Conservation (phyloP, 306 rosid species). For the Casuarina glauca region DNA sequence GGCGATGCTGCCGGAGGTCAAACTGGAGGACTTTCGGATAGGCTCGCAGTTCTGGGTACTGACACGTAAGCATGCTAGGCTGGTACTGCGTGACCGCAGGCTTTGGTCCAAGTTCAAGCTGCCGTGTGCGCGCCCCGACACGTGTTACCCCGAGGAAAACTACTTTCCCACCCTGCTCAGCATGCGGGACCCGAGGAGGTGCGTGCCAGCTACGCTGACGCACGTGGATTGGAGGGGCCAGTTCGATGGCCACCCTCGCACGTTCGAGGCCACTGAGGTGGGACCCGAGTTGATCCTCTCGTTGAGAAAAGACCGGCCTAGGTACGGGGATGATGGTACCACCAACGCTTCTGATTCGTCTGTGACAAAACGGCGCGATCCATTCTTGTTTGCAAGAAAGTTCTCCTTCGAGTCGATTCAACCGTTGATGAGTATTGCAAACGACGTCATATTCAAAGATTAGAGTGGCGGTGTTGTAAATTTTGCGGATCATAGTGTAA, state of each 20-base stretch:
- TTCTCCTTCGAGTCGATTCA: conserved; percentile 39
- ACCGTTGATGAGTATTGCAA: conserved; percentile 53
- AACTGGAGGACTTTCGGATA: conserved; percentile 52
- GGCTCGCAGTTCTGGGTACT: conserved; percentile 79
- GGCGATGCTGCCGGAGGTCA: conserved; percentile 63
- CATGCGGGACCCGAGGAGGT: conserved; percentile 51
- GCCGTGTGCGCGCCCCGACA: conserved; percentile 45
- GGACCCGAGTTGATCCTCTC: conserved; percentile 36
- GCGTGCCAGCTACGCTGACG: conserved; percentile 70
- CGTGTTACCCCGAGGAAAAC: conserved; percentile 72
- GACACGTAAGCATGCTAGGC: conserved; percentile 71
- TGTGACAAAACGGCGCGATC: conserved; percentile 28
- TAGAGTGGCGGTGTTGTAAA: conserved; percentile 23
- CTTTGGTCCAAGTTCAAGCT: conserved; percentile 57
- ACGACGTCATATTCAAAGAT: conserved; percentile 47
- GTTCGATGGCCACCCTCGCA: conserved; percentile 60
- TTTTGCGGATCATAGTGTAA: conserved; percentile 1
- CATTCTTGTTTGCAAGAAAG: conserved; percentile 73
- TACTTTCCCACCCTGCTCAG: conserved; percentile 74
- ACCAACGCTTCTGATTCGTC: conserved; percentile 24
- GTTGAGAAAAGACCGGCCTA: conserved; percentile 38
- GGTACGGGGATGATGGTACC: conserved; percentile 51
- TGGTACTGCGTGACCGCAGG: conserved; percentile 40
- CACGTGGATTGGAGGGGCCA: conserved; percentile 67
- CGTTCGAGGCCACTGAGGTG: conserved; percentile 44